Evolutionary conservation across 371 early-diverging fungal species (phyloP), one percentile per base, ranked within the genome.

Genomic region (Umbelopsis sp.): DNA sequence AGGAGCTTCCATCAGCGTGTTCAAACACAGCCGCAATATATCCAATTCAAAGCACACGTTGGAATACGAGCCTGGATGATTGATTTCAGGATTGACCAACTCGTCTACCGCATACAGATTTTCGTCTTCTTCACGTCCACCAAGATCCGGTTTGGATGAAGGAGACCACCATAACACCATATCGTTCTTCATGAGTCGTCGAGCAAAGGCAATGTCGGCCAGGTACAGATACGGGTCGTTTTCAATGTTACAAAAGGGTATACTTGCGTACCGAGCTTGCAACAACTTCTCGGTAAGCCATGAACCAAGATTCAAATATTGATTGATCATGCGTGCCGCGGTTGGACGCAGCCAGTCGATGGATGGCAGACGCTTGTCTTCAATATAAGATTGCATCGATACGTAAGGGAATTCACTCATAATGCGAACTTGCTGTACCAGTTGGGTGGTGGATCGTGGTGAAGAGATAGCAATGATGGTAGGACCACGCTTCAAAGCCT

Each of bases 121-220:
- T 64, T 94, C 92, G 57, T 95, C 95, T 44, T 89, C 84, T 74
- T 98, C 95, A 3, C 92, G 81, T 0, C 97, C 97, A 37, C 98
- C 97, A 3, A 98, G 79, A 74, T 97, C 97, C 4, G 98, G 97
- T 66, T 82, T 84, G 46, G 75, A 78, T 8, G 87, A 85, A 1
- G 89, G 74, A 22, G 96, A 96, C 90, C 93, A 96, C 99, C 99
- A 99, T 24, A 97, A 74, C 1, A 99, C 76, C 83, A 92, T 88
- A 65, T 94, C 94, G 41, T 87, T 85, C 32, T 86, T 74, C 16
- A 82, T 75, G 67, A 99, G 76, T 18, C 87, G 82, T 45, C 97
- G 84, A 0, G 97, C 95, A 74, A 94, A 91, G 29, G 89, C 80
- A 4, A 98, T 70, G 76, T 99, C 99, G 0, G 93, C 80, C 52